Evolutionary conservation across 495 filamentous ascomycete species (phyloP).

Genomic region (Xanthoparmelia taractica): DNA sequence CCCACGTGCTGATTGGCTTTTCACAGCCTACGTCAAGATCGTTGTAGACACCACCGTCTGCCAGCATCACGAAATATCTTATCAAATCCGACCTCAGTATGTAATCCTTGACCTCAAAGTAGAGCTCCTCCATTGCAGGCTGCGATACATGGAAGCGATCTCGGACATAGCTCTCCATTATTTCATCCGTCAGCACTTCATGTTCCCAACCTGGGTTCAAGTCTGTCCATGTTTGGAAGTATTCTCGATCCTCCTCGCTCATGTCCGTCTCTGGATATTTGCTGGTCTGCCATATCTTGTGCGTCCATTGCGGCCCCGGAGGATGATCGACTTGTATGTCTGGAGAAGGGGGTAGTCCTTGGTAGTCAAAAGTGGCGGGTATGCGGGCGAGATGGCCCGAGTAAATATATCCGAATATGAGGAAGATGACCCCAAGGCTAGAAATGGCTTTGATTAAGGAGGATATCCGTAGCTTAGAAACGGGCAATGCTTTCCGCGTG

Average conservation of each 20-base stretch:
- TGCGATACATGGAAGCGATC: slow-evolving; percentile 28
- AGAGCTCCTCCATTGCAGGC: slow-evolving; percentile 38
- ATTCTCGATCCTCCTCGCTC: slow-evolving; percentile 24
- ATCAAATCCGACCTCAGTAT: slow-evolving; percentile 51
- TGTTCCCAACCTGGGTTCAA: slow-evolving; percentile 28
- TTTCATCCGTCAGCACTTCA: slow-evolving; percentile 33
- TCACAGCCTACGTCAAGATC: slow-evolving; percentile 53
- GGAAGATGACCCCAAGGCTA: not conserved
- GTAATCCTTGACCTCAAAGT: slow-evolving; percentile 35
- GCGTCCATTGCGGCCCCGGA: slow-evolving; percentile 3
- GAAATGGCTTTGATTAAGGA: slow-evolving; percentile 8
- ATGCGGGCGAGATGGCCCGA: slow-evolving; percentile 6
- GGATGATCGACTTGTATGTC: slow-evolving; percentile 2
- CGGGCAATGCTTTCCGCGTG: not conserved
- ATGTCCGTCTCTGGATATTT: slow-evolving; percentile 14
- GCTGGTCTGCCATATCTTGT: slow-evolving; percentile 22
- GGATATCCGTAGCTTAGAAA: slow-evolving; percentile 4
- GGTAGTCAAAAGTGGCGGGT: not conserved
- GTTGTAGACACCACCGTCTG: slow-evolving; percentile 51
- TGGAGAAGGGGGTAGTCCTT: not conserved
- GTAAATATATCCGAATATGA: slow-evolving; percentile 4
- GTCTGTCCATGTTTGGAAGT: slow-evolving; percentile 29
- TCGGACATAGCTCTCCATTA: slow-evolving; percentile 29
- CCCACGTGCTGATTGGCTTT: slow-evolving; percentile 41
- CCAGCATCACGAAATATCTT: slow-evolving; percentile 50